Evolutionary conservation across 2,329 filamentous ascomycete genomes (phyloP).

Genomic region (Fusarium sp.): DNA sequence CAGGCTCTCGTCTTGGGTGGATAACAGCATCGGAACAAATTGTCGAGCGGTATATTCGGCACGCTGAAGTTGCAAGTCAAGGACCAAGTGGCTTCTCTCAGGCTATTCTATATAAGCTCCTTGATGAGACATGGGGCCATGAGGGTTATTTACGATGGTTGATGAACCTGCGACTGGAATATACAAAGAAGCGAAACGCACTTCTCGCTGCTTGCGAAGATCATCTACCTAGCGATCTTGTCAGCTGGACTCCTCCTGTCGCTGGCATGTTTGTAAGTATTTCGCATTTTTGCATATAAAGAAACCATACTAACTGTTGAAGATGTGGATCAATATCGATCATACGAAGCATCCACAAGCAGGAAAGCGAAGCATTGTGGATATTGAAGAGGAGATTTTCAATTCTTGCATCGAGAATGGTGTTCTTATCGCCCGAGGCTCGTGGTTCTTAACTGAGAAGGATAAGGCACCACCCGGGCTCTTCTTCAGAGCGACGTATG

Average conservation of each 20-base stretch:
- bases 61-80: conserved; percentile 87
- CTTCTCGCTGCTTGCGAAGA: conserved; percentile 85
- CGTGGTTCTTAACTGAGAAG: conserved; percentile 88
- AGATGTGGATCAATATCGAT: conserved; percentile 81
- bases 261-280: conserved; percentile 94
- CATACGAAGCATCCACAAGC: conserved; percentile 74
- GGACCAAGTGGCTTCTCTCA: conserved; percentile 88
- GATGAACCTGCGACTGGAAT: conserved; percentile 82
- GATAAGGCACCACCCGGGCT: conserved; percentile 71
- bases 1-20: conserved; percentile 88
- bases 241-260: conserved; percentile 81
- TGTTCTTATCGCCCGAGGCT: conserved; percentile 85
- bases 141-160: conserved; percentile 91
- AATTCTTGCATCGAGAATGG: conserved; percentile 78
- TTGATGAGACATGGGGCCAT: conserved; percentile 96
- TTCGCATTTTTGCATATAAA: neutral
- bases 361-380: conserved; percentile 64
- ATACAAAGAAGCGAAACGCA: conserved; percentile 81
- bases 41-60: conserved; percentile 82
- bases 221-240: conserved; percentile 78
- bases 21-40: conserved; percentile 88
- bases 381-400: conserved; percentile 91
- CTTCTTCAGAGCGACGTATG: conserved; percentile 93
- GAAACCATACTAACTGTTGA: neutral
- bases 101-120: conserved; percentile 84